Evolutionary conservation across 2,329 filamentous ascomycete genomes (phyloP).

Genomic region (Penicillium sp.): DNA sequence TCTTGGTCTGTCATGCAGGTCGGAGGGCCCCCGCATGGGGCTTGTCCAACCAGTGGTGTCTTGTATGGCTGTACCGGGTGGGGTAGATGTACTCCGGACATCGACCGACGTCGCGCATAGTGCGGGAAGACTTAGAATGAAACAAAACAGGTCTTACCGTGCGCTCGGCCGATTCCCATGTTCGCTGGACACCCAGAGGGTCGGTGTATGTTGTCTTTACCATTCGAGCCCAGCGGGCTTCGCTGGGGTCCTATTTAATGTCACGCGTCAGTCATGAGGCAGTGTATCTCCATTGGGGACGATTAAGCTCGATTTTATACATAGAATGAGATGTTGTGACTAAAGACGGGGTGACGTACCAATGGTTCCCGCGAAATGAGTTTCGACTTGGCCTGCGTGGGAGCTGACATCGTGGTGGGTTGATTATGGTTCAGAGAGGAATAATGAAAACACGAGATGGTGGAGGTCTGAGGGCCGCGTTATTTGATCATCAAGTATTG

Average conservation of each 20-base stretch:
- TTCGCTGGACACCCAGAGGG: conserved; percentile 43
- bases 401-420: conserved; percentile 21
- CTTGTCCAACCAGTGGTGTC: background rate
- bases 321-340: background rate
- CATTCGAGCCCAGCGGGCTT: conserved; percentile 45
- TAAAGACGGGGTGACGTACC: conserved; percentile 25
- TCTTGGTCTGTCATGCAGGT: background rate
- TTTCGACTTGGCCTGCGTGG: conserved; percentile 29
- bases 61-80: background rate
- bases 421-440: background rate
- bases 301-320: background rate
- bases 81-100: background rate
- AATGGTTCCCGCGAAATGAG: conserved; percentile 34
- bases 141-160: conserved; percentile 31
- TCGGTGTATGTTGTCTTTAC: conserved; percentile 46
- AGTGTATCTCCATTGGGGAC: background rate
- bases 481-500: too few relatives aligned
- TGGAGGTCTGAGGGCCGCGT: too few relatives aligned
- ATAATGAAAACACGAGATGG: too few relatives aligned
- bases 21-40: too few relatives aligned
- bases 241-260: conserved; percentile 33
- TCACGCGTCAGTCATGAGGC: background rate
- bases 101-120: background rate
- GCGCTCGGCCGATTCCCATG: conserved; percentile 48
- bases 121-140: conserved; percentile 1